Evolutionary conservation across 2,329 filamentous ascomycete genomes (phyloP).

Genomic region (Colletotrichum lentis): DNA sequence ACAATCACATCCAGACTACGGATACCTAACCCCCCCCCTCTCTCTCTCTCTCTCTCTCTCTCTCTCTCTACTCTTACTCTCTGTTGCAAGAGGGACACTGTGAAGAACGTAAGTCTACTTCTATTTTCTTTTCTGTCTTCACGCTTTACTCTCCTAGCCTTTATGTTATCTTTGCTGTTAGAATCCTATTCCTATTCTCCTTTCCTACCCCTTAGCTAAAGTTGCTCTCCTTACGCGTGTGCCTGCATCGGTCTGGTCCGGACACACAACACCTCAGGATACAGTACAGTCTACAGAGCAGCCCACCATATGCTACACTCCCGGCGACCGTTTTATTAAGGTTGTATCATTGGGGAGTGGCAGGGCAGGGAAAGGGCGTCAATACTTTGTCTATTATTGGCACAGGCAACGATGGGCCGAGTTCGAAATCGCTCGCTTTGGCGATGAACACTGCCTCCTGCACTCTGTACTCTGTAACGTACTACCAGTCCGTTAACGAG

Average conservation of each 20-base stretch:
- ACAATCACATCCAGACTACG: constrained; percentile 34
- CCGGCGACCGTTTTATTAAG: constrained; percentile 32
- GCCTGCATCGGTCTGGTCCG: constrained; percentile 36
- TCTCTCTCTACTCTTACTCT: constrained; percentile 15
- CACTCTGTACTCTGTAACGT: too few relatives aligned
- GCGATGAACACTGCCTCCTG: too few relatives aligned
- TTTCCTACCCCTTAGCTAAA: constrained; percentile 31
- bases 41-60: constrained; percentile 8
- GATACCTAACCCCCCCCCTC: constrained; percentile 4
- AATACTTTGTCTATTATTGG: background rate
- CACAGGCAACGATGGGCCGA: background rate
- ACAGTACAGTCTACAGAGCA: constrained; percentile 27
- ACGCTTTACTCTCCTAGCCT: constrained; percentile 13
- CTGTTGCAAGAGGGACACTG: constrained; percentile 31
- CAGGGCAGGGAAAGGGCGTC: constrained; percentile 18
- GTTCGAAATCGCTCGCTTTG: background rate
- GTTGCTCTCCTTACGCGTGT: constrained; percentile 36
- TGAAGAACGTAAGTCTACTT: constrained; percentile 36
- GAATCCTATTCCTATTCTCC: constrained; percentile 18
- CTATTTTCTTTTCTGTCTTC: constrained; percentile 4
- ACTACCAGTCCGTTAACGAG: too few relatives aligned
- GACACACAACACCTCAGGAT: constrained; percentile 38
- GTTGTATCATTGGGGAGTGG: constrained; percentile 24
- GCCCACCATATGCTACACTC: constrained; percentile 33
- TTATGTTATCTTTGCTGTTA: constrained; percentile 23